Conservation (phyloP, 345 rosid species). For the Melaleuca alternifolia region DNA sequence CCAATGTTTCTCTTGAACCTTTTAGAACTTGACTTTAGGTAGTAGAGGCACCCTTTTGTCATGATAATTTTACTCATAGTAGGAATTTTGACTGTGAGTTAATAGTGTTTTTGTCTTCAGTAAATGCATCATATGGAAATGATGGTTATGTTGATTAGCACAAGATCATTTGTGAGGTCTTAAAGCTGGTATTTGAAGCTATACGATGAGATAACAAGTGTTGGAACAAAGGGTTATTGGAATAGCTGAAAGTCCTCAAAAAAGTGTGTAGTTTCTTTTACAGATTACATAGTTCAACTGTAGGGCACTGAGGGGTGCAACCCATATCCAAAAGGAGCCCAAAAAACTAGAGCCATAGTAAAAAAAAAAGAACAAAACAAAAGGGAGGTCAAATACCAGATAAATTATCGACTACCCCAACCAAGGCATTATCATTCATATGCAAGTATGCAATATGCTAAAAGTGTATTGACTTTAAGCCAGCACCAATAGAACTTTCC, state of each 20-base stretch:
- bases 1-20: neutral
- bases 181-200: neutral
- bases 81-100: neutral
- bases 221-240: neutral
- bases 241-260: neutral
- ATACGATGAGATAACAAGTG: no score
- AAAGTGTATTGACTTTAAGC: no score
- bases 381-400: no score
- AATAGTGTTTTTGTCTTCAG: neutral
- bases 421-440: no score
- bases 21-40: neutral
- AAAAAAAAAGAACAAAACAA: no score
- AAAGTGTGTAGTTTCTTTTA: no score
- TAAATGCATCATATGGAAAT: neutral
- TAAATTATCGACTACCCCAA: no score
- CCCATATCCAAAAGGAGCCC: no score
- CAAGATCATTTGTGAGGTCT: neutral
- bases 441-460: no score
- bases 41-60: neutral
- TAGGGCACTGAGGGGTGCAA: no score
- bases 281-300: no score
- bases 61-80: neutral
- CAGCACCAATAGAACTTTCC: neutral
- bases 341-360: no score
- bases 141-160: neutral